Evolutionary conservation across 1,284 basidiomycete species (phyloP), one percentile per base, ranked within the genome.

Genomic region (Termitomyces sp.): DNA sequence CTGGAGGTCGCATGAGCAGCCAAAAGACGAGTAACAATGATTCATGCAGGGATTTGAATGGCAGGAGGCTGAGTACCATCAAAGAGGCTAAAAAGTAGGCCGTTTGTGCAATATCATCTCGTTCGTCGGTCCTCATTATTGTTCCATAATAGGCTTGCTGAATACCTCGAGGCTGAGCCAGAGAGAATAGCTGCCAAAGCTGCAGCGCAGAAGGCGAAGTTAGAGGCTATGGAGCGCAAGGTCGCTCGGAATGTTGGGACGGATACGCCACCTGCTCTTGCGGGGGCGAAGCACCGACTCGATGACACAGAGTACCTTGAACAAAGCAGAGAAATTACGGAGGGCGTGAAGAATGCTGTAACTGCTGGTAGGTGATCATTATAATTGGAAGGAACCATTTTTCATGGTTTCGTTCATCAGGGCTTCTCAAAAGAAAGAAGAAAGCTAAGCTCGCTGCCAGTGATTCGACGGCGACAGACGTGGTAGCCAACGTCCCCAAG

Each of bases 1-100:
- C 95, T 18, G 96, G 96, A 60, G 96, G 96, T 8, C 84, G 95
- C 39, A 99, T 99, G 97, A 93, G 91, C 63, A 90, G 88, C 60
- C 87, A 93, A 74, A 96, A 95, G 78, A 92, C 90, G 35, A 91
- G 79, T 65, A 98, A 98, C 72, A 94, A 93, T 62, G 95, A 98
- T 68, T 91, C 91, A 7, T 99, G 96, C 69, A 76, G 96, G 41
- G 97, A 99, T 66, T 77, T 99, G 45, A 93, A 83, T 57, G 96
- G 96, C 0, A 76, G 96, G 49, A 77, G 94, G 51, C 72, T 99
- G 24, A 93, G 91, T 60, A 97, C 95, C 0, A 84, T 98, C 64
- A 97, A 97, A 71, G 94, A 98, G 64, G 96, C 96, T 1, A 91
- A 97, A 69, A 88, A 86, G 93, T 93, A 63, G 59, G 72, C 57